Evolutionary conservation across 306 rosid species (phyloP).

Genomic region (Luffa acutangula): DNA sequence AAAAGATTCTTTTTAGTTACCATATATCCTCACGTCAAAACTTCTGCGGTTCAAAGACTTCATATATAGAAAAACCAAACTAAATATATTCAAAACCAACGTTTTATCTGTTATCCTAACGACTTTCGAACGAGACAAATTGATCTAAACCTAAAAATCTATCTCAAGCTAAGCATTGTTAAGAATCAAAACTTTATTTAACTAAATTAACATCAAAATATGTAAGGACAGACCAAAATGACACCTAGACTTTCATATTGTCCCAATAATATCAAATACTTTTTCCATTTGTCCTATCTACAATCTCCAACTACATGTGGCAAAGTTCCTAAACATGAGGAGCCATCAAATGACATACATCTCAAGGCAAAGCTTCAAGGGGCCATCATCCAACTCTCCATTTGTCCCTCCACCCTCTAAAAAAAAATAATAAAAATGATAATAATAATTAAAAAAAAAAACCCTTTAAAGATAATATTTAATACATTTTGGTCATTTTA

Average conservation of each 20-base stretch:
- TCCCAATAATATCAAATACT: background rate
- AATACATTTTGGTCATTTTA: background rate
- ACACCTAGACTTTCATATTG: background rate
- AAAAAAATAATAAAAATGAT: too few relatives aligned
- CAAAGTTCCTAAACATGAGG: constrained; percentile 8
- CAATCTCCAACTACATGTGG: constrained; percentile 2
- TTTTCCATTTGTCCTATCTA: background rate
- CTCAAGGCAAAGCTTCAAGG: constrained; percentile 4
- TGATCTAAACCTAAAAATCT: background rate
- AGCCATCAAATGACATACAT: constrained; percentile 10
- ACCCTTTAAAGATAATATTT: background rate
- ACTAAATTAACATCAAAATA: background rate
- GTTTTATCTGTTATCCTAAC: background rate
- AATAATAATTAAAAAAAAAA: background rate
- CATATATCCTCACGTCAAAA: background rate
- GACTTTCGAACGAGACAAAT: background rate
- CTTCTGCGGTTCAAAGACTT: background rate
- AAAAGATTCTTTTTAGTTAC: background rate
- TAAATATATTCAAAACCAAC: background rate
- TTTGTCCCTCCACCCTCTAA: background rate
- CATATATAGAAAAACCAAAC: too few relatives aligned
- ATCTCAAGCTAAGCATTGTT: background rate
- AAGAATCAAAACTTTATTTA: background rate
- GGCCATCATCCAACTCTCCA: background rate
- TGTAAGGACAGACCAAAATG: background rate